Evolutionary conservation across 2,329 filamentous ascomycete genomes (phyloP), one percentile per base, ranked within the genome.

Genomic region (Fusarium torulosum): DNA sequence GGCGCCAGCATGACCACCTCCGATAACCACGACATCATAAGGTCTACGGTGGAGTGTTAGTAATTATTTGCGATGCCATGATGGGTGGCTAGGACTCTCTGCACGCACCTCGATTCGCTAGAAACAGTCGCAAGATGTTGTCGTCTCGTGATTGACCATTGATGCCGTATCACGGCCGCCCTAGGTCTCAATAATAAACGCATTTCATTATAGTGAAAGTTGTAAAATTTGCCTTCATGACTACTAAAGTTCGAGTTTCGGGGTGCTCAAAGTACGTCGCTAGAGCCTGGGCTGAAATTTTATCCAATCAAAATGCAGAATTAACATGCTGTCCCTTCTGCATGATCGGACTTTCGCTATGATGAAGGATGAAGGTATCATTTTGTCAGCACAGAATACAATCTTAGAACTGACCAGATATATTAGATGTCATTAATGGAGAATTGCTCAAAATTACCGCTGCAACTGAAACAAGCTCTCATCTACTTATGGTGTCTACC

Each of bases 11-110:
- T 99, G 96, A 27, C 96, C 96, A 63, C 96, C 96, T 54, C 96
- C 96, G 66, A 99, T 94, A 3, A 99, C 94, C 35, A 99, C 85
- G 49, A 99, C 96, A 86, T 99, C 95, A 76, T 92, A 96, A 2
- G 88, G 85, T 59, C 90, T 92, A 63, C 31, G 17, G 38, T 15
- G 21, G 52, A 35, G 19, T 64, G 53, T 73, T 57, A 61, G 61
- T 54, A 19, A 33, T 41, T 21, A 19, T 55, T 31, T 35, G 40
- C 41, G 10, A 33, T 42, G 62, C 29, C 50, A 63, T 56, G 25
- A 49, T 31, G 44, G 41, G 53, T 25, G 31, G 27, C 54, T n/a
- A 9, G n/a, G 37, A 27, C 25, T 49, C 21, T 49, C 17, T 19
- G 17, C 27, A 21, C 74, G 20, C 45, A 79, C 77, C 66, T 77